Base-by-base conservation (phyloP, 2,329 filamentous ascomycete genomes). In the Chaetomium globosum region DNA sequence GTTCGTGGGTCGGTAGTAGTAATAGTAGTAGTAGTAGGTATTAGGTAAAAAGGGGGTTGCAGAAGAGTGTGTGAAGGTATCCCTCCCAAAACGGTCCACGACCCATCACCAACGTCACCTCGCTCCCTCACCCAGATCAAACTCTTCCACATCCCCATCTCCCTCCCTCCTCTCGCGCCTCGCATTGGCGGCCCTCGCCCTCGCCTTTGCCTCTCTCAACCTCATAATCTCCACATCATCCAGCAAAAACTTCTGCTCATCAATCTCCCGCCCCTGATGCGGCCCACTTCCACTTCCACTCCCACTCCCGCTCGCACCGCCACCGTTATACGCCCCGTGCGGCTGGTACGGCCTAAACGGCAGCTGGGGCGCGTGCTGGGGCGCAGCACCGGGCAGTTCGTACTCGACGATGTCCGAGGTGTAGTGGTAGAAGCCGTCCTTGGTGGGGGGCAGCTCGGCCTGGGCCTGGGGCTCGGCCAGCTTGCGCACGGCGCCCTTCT, bases 201-300 rank as follows among this genome's bases (percentile, higher is more conserved):
- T 68, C 19, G 62, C 62, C 65, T 72, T 72, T 46, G 70, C 66
- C 46, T 53, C 67, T 56, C 61, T 66, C 58, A 72, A 13, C 49
- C 64, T 65, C 48, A 49, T n/a, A 36, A 74, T 67, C 52, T 73
- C 72, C 13, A 63, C 67, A 55, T 73, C 70, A 21, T 62, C 56
- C 60, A 74, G 49, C 65, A 74, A 63, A n/a, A 74, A 70, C 59
- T 74, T 74, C 31, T 73, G 71, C 65, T 74, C 72, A 19, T 71
- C 69, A 43, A 73, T 68, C 51, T 71, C 71, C 51, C 69, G 52
- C 16, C 28, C 66, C 46, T 23, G 19, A 7, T 21, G 54, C 23
- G 36, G 51, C 23, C 51, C 28, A 19, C 33, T 26, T 26, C 26
- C 26, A 26, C 26, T 26, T 26, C 26, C 59, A 54, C 4, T 36